Base-by-base conservation (phyloP, 2,329 filamentous ascomycete species). In the Talaromyces sp. region DNA sequence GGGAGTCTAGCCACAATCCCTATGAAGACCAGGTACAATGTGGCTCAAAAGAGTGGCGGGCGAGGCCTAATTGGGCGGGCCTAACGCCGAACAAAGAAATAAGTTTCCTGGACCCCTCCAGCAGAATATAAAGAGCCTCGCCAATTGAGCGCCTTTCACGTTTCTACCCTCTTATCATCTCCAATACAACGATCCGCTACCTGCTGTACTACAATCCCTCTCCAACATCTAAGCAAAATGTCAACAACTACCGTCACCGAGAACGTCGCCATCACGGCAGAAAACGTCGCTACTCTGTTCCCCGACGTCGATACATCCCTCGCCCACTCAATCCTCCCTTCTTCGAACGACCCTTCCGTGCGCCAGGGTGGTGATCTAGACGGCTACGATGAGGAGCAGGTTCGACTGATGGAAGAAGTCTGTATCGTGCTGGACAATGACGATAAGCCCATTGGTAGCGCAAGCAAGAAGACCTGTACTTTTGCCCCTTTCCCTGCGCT, bases 351-450 rank as follows among this genome's bases (percentile, higher is more conserved):
- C 65, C 77, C 76, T 64, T 75, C 74, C 63, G 73, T 75, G 18
- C 70, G 73, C 72, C 88, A 88, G 70, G 79, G 80, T 66, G 83
- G 86, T 59, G 91, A 92, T 63, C 84, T 98, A 50, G 89, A 89
- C 62, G 95, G 93, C 58, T 96, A 98, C 81, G 93, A 98, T 81
- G 93, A 91, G 76, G 93, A 98, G 82, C 95, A 99, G 81, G 96
- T 97, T 72, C 88, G 93, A 58, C 81, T 99, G 71, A 99, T 99
- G 95, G 93, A 99, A 72, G 95, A 98, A 81, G 90, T 97, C 57
- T 99, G 95, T 84, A 98, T 99, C 75, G 95, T 99, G 18, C 82
- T 96, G 54, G 93, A 98, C 77, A 88, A 96, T 71, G 86, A 98
- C 71, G 95, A 98, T 76, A 82, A 86, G 71, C 93, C 93, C 33